These are phyloP conservation scores for Neonectria magnoliae DNA, from an alignment of 2,329 filamentous ascomycete genomes.

Conservation along the genomic window DNA sequence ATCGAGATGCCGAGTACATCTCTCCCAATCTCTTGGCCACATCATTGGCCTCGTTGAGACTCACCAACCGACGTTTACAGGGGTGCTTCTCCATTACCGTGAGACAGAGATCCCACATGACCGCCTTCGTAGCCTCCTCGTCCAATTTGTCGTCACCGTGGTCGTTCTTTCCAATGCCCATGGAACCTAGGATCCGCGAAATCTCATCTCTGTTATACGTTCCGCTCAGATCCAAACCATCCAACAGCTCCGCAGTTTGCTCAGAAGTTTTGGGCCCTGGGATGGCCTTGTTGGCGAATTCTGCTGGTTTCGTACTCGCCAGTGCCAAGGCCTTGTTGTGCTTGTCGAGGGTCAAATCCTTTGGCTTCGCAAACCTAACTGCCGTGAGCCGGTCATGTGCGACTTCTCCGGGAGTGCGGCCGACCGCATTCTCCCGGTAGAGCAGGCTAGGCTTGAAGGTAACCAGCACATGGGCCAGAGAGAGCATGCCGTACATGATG, in stretches of 20 bases:
- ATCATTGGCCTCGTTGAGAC: constrained; percentile 66
- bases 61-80: constrained; percentile 60
- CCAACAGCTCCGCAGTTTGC: constrained; percentile 32
- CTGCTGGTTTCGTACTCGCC: constrained; percentile 17
- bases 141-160: constrained; percentile 13
- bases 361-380: constrained; percentile 45
- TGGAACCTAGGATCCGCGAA: constrained; percentile 38
- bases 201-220: constrained; percentile 42
- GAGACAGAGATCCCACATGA: constrained; percentile 49
- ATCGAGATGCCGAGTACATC: constrained; percentile 52
- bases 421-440: constrained; percentile 79
- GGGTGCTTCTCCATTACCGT: constrained; percentile 46
- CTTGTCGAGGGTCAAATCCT: constrained; percentile 9
- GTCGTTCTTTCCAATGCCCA: constrained; percentile 38
- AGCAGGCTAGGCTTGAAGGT: constrained; percentile 67
- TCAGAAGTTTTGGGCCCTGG: constrained; percentile 29
- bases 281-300: constrained; percentile 24
- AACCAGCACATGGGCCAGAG: constrained; percentile 59
- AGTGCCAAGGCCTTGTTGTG: constrained; percentile 6
- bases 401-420: constrained; percentile 76
- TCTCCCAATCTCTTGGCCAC: constrained; percentile 66
- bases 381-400: constrained; percentile 65
- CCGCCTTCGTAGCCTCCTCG: constrained; percentile 25
- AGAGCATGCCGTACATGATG: constrained; percentile 51
- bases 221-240: constrained; percentile 42